Conservation (phyloP, 176 grass and related monocot species). For the Raddia distichophylla region DNA sequence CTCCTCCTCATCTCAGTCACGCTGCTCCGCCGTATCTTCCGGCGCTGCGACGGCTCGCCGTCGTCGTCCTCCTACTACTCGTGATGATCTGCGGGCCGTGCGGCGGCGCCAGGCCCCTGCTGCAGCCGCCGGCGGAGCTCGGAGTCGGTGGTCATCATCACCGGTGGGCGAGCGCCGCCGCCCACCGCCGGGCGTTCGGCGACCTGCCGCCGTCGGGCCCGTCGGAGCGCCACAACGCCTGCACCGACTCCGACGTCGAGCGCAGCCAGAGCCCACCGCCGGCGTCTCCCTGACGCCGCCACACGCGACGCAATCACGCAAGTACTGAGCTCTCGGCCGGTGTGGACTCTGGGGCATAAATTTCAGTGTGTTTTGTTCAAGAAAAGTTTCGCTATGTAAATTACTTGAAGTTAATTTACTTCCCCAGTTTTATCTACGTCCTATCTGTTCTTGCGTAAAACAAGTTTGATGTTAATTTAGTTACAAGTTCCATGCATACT, state of each 20-base stretch:
- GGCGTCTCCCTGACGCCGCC: background rate
- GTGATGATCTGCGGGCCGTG: constrained; percentile 8
- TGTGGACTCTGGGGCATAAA: background rate
- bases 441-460: background rate
- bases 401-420: too few species aligned
- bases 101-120: background rate
- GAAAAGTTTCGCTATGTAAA: too few species aligned
- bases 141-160: too few species aligned
- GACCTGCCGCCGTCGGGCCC: constrained; percentile 27
- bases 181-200: background rate
- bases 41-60: background rate
- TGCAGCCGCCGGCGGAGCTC: background rate
- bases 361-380: too few species aligned
- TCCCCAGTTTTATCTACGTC: background rate
- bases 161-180: background rate
- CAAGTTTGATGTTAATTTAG: background rate
- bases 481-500: background rate
- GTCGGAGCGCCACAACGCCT: constrained; percentile 22
- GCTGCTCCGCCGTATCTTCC: background rate
- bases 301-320: background rate
- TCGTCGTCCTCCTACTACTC: background rate
- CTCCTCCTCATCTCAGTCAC: background rate
- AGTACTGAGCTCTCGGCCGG: background rate
- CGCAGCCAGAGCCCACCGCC: background rate
- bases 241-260: background rate